phyloP scores from a whole-genome alignment of 1,284 basidiomycete species.

The Boletus holoroseus region DNA sequence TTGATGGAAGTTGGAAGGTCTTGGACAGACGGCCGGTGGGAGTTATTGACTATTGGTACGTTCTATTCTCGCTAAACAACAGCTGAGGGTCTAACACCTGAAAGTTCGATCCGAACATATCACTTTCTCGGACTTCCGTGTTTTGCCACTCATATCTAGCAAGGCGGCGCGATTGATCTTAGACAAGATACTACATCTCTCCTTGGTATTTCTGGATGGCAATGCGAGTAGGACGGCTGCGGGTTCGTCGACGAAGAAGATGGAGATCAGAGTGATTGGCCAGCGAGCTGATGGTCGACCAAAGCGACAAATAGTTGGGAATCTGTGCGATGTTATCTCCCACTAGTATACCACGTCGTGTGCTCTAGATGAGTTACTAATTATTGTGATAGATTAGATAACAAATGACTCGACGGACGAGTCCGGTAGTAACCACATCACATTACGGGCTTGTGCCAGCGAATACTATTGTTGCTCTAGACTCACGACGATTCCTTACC shows the following conservation, averaged over 20 bases:
- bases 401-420: slow-evolving; percentile 7
- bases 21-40: slow-evolving; percentile 46
- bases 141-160: slow-evolving; percentile 41
- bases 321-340: slow-evolving; percentile 46
- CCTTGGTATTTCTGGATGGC: slow-evolving; percentile 47
- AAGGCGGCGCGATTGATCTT: slow-evolving; percentile 37
- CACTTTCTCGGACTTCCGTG: slow-evolving; percentile 56
- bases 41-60: slow-evolving; percentile 48
- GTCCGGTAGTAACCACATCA: background rate
- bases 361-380: background rate
- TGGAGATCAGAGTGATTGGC: slow-evolving; percentile 42
- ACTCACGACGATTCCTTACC: background rate
- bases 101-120: slow-evolving; percentile 48
- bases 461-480: background rate
- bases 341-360: slow-evolving; percentile 23
- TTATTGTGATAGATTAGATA: slow-evolving; percentile 16
- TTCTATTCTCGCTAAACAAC: background rate
- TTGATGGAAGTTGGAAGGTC: slow-evolving; percentile 46
- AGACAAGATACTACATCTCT: slow-evolving; percentile 40
- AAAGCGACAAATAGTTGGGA: slow-evolving; percentile 44
- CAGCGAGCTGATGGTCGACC: slow-evolving; percentile 42
- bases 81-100: background rate
- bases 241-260: slow-evolving; percentile 35
- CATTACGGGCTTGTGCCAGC: background rate
- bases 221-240: slow-evolving; percentile 33